Conservation (phyloP, 2,329 filamentous ascomycete species). For the Cladophialophora yegresii region DNA sequence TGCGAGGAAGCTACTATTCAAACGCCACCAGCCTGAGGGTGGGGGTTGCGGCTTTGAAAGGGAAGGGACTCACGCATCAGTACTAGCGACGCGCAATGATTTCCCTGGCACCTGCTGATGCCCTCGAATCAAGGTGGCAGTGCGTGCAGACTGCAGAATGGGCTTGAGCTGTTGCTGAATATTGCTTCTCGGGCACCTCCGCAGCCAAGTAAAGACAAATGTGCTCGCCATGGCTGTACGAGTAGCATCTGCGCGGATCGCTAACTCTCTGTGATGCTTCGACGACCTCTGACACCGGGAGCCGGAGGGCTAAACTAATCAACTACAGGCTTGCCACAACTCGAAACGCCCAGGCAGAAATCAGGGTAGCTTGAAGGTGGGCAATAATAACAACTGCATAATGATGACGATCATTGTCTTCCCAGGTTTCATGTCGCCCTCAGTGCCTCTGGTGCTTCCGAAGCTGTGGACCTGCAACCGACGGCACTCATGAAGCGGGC, state of each 20-base stretch:
- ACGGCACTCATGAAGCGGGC: not conserved
- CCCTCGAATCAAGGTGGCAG: not conserved
- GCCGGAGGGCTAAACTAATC: not conserved
- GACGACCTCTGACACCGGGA: not conserved
- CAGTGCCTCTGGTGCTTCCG: no score
- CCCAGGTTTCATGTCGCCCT: not conserved
- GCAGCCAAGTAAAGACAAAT: not conserved
- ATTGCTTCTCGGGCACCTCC: not conserved
- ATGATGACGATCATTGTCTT: not conserved
- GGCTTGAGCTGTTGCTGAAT: not conserved
- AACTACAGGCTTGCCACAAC: not conserved
- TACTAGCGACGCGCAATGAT: not conserved
- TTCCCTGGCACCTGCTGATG: not conserved
- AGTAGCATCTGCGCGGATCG: not conserved
- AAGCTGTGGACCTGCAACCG: no score
- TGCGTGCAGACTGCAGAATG: not conserved
- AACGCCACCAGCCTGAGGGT: not conserved
- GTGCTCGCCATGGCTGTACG: not conserved
- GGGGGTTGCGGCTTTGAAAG: not conserved
- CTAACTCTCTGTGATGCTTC: not conserved
- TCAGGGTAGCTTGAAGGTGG: not conserved
- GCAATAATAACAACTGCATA: not conserved
- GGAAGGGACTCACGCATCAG: not conserved
- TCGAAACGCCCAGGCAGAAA: no score
- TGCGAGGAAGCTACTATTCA: constrained; percentile 1